Percentiles rank a stretch among this genome's conserved stretches.
Conservation (phyloP, 495 filamentous ascomycete species). For the Aspergillus cristatus region DNA sequence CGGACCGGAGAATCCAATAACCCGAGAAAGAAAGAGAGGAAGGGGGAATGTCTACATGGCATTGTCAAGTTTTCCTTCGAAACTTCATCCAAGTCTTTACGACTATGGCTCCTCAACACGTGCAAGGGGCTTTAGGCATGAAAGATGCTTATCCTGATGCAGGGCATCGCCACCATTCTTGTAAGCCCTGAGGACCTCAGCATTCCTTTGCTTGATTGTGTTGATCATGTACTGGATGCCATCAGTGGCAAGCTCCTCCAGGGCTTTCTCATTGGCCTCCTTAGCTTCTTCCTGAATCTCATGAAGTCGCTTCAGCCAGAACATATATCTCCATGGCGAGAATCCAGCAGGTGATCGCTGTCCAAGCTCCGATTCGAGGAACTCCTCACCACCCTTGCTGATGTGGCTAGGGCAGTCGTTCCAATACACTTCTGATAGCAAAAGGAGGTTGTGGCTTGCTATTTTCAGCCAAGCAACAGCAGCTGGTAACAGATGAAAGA, state of each 20-base stretch:
- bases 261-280: slow-evolving; percentile 5
- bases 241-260: slow-evolving; percentile 8
- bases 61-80: too few species aligned
- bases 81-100: too few species aligned
- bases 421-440: slow-evolving; percentile 12
- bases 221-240: slow-evolving; percentile 9
- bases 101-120: neutral
- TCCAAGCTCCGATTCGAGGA: slow-evolving; percentile 9
- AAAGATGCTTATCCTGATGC: slow-evolving; percentile 13
- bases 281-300: slow-evolving; percentile 12
- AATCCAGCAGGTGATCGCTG: slow-evolving; percentile 5
- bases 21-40: too few species aligned
- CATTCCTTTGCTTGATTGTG: slow-evolving; percentile 4
- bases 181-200: slow-evolving; percentile 10
- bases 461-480: slow-evolving; percentile 8
- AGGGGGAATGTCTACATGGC: too few species aligned
- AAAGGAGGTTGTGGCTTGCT: slow-evolving; percentile 6
- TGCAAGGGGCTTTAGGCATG: slow-evolving; percentile 1
- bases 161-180: slow-evolving; percentile 9
- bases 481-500: slow-evolving; percentile 12
- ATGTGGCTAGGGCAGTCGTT: slow-evolving; percentile 10
- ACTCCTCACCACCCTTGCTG: slow-evolving; percentile 7
- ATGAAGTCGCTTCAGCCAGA: slow-evolving; percentile 11
- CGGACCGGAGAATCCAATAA: too few species aligned
- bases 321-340: slow-evolving; percentile 11